Conservation (phyloP, 108 stramenopile species). For the Thalassiosira profunda region DNA sequence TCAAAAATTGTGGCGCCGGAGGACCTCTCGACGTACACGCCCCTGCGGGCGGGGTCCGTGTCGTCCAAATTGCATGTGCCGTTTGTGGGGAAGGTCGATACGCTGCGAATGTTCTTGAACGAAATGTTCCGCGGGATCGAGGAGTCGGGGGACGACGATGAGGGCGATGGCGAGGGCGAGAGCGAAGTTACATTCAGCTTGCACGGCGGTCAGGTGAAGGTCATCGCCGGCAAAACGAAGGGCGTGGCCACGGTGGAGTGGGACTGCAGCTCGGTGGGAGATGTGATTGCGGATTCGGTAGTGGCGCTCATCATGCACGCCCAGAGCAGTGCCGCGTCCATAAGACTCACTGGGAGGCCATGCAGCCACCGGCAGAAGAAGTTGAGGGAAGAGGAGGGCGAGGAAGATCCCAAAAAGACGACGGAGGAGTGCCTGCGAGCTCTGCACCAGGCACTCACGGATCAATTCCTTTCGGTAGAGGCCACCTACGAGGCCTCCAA, state of each 20-base stretch:
- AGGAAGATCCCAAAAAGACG: conserved; percentile 44
- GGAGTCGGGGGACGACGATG: conserved; percentile 38
- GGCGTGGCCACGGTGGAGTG: conserved; percentile 84
- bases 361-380: conserved; percentile 70
- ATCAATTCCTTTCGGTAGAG: conserved; percentile 84
- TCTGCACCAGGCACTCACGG: conserved; percentile 62
- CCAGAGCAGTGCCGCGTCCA: conserved; percentile 88
- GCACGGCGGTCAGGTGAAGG: conserved; percentile 72
- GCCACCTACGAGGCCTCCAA: conserved; percentile 77
- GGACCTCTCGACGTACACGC: conserved; percentile 90
- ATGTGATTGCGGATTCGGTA: conserved; percentile 94
- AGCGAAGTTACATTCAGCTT: conserved; percentile 58
- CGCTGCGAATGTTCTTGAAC: conserved; percentile 73
- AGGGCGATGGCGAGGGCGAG: conserved; percentile 31
- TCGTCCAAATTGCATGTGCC: conserved; percentile 90
- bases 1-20: conserved; percentile 87
- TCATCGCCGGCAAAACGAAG: conserved; percentile 63
- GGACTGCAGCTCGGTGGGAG: conserved; percentile 92
- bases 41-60: conserved; percentile 86
- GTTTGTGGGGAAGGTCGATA: conserved; percentile 77
- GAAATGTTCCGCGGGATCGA: conserved; percentile 85
- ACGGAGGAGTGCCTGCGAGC: conserved; percentile 56
- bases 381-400: conserved; percentile 27
- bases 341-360: conserved; percentile 86
- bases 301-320: conserved; percentile 93